Base-by-base conservation (phyloP, 2,329 filamentous ascomycete genomes). In the Monosporascus sp. region DNA sequence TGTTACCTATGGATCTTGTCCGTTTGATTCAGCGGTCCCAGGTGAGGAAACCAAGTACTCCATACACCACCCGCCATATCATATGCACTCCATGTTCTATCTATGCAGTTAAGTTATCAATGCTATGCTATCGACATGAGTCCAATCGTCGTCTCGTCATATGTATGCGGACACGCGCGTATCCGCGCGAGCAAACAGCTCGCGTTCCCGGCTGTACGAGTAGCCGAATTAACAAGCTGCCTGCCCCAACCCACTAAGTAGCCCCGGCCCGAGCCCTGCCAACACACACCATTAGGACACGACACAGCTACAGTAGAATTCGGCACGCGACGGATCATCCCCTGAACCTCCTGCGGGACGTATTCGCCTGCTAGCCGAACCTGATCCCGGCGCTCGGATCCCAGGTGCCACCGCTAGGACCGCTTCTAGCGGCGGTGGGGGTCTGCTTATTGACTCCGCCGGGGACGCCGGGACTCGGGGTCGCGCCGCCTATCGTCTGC, bases 371-470 rank as follows among this genome's bases (percentile, higher is more conserved):
- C 63, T 67, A 68, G 26, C 66, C 65, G 51, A 68, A 68, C 35
- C 66, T 75, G 58, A 87, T 78, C 3, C 82, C 82, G 40, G 75
- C 73, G 44, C 68, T 77, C 1, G 82, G 80, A 59, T 86, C 82
- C 84, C 84, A 87, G 1, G 76, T 79, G 37, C 78, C 76, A 20
- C 68, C 63, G 2, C 64, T 64, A 3, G 14, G n/a, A 20, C 63
- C 58, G 43, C 14, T n/a, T 15, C 22, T 28, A 22, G 43, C 24
- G 43, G 24, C 38, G 58, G 43, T n/a, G 24, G 43, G 11, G 59
- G 54, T 53, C 40, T 55, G 56, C 48, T 58, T 55, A 55, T 57
- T 58, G 58, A 52, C 63, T 61, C 48, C 51, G 31, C 53, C 50
- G 51, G 50, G 22, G 9, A 43, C 9, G 18, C 22, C 22, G 18